Evolutionary conservation across 148 eudicot genomes (phyloP).

Genomic region (Chenopodium formosanum): DNA sequence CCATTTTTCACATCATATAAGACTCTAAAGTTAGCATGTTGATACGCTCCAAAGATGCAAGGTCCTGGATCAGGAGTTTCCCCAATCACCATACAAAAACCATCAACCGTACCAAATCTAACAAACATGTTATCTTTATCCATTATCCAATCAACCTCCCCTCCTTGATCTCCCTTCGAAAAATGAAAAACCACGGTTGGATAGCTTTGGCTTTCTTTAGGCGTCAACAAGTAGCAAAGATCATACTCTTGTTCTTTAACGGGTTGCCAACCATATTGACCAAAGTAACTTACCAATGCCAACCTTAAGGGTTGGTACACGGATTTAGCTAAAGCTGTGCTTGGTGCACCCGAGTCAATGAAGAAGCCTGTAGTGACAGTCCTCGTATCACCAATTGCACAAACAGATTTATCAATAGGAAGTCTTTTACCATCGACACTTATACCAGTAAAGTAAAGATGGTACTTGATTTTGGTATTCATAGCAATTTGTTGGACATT

Average conservation of each 20-base stretch:
- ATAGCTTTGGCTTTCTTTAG: background rate
- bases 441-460: background rate
- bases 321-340: background rate
- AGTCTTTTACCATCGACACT: background rate
- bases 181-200: background rate
- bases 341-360: slow-evolving; percentile 22
- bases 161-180: background rate
- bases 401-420: background rate
- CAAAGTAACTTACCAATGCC: background rate
- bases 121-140: background rate
- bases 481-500: background rate
- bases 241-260: background rate
- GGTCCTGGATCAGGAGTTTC: background rate
- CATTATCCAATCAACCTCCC: background rate
- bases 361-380: background rate
- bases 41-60: background rate
- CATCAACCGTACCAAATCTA: background rate
- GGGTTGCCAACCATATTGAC: background rate
- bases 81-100: background rate
- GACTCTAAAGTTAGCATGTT: background rate
- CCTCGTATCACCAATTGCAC: background rate
- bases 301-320: background rate
- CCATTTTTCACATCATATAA: background rate
- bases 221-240: background rate
- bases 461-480: background rate